phyloP scores from a whole-genome alignment of 768 basidiomycete species.

The Austroboletus festivus region DNA sequence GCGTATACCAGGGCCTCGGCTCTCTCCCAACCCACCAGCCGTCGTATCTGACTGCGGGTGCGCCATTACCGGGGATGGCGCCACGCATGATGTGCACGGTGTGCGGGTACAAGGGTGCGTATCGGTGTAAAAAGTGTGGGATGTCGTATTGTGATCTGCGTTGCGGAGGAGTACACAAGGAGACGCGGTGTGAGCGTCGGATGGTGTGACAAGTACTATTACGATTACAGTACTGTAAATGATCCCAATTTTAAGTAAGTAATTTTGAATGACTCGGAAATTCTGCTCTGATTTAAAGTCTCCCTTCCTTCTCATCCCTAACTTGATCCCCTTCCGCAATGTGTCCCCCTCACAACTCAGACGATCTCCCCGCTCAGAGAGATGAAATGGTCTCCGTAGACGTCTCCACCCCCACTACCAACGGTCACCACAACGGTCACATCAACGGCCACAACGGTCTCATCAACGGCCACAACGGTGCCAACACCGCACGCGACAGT shows the following conservation, averaged over 20 bases:
- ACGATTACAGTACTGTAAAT: too few relatives aligned
- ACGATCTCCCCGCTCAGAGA: slow-evolving; percentile 40
- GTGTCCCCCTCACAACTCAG: slow-evolving; percentile 56
- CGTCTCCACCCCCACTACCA: slow-evolving; percentile 32
- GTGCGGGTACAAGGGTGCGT: slow-evolving; percentile 80
- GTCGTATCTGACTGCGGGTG: slow-evolving; percentile 68
- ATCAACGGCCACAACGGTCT: slow-evolving; percentile 27
- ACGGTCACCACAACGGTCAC: slow-evolving; percentile 40
- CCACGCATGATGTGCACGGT: slow-evolving; percentile 77
- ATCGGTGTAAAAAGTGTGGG: slow-evolving; percentile 75
- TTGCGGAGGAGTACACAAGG: slow-evolving; percentile 71
- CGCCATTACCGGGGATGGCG: slow-evolving; percentile 59
- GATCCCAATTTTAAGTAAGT: too few relatives aligned
- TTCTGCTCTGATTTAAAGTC: neutral
- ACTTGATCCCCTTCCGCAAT: slow-evolving; percentile 4
- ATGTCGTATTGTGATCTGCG: slow-evolving; percentile 73
- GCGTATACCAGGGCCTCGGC: slow-evolving; percentile 49
- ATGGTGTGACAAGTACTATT: slow-evolving; percentile 48
- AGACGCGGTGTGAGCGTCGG: slow-evolving; percentile 78
- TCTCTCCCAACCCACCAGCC: slow-evolving; percentile 50
- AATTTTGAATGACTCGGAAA: slow-evolving; percentile 14
- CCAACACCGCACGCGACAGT: neutral
- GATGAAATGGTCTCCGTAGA: slow-evolving; percentile 72
- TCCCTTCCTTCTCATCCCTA: neutral
- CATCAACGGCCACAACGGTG: neutral